A percentile compares a stretch with the other conserved stretches of the same genome.
phyloP scores from a whole-genome alignment of 1,139 yeast genomes.

The Arxiozyma slooffiae region DNA sequence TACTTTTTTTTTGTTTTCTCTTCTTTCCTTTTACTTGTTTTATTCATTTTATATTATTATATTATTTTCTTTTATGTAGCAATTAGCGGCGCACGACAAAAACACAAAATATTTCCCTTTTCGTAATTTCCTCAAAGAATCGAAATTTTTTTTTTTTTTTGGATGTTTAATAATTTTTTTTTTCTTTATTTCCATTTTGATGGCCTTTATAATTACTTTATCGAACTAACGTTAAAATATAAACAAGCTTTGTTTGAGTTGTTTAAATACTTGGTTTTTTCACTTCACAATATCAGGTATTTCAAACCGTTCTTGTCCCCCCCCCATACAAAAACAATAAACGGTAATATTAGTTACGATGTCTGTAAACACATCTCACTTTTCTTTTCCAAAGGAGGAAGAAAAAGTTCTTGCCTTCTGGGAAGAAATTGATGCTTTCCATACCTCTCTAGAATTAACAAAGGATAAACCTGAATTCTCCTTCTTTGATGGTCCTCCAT shows the following conservation, averaged over 20 bases:
- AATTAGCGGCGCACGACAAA: conserved; percentile 1
- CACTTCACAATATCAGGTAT: too few species aligned
- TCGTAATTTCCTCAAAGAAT: not conserved
- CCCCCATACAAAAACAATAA: not conserved
- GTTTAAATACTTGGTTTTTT: too few species aligned
- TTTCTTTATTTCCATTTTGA: too few species aligned
- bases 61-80: not conserved
- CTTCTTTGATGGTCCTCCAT: conserved; percentile 98
- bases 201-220: too few species aligned
- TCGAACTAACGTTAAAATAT: too few species aligned
- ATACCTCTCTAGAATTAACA: conserved; percentile 71
- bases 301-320: not conserved
- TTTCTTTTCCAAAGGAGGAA: conserved; percentile 77
- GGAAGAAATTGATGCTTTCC: conserved; percentile 90
- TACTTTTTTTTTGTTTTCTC: too few species aligned
- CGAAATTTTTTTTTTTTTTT: not conserved
- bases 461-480: conserved; percentile 82
- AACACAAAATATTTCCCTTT: not conserved
- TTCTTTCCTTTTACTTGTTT: not conserved
- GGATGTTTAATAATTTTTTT: too few species aligned
- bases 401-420: conserved; percentile 69
- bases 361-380: conserved; percentile 27
- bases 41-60: not conserved
- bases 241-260: too few species aligned
- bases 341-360: conserved; percentile 6